A percentile compares a stretch with the other conserved stretches of the same genome.
phyloP scores from a whole-genome alignment of 2,329 filamentous ascomycete species.

The Monilinia vaccinii-corymbosi region DNA sequence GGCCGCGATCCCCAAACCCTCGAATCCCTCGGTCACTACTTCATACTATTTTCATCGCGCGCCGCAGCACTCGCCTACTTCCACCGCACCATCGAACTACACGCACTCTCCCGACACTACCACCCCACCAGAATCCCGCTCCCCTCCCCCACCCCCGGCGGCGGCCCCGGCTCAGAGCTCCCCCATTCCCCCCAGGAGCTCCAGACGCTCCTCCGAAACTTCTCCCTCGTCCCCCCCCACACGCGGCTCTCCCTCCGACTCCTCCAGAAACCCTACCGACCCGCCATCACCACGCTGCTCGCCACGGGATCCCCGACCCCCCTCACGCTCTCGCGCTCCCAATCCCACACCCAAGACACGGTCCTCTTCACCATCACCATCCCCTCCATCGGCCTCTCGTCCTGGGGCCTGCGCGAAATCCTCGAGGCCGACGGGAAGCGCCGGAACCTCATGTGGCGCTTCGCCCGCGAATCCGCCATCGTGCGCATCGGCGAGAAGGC shows the following conservation, averaged over 20 bases:
- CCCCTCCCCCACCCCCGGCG: neutral
- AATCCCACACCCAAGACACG: neutral
- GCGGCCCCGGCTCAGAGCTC: constrained; percentile 23
- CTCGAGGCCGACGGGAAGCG: constrained; percentile 24
- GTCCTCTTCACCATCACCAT: neutral
- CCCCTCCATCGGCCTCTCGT: neutral
- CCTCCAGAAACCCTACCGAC: constrained; percentile 30
- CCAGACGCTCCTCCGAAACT: constrained; percentile 37
- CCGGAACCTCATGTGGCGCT: constrained; percentile 28
- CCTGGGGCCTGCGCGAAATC: constrained; percentile 9
- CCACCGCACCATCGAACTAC: constrained; percentile 42
- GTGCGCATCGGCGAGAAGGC: constrained; percentile 3
- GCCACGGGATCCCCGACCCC: constrained; percentile 28
- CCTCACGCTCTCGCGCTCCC: constrained; percentile 9
- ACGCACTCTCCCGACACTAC: constrained; percentile 36
- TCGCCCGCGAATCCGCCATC: constrained; percentile 19
- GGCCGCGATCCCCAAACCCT: constrained; percentile 55
- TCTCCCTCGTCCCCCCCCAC: constrained; percentile 40
- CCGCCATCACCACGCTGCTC: constrained; percentile 29
- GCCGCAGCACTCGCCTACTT: constrained; percentile 54
- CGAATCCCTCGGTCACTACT: constrained; percentile 55
- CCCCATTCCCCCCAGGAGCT: constrained; percentile 38
- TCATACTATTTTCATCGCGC: constrained; percentile 54
- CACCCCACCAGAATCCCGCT: too few relatives aligned
- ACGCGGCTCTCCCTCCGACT: constrained; percentile 29